Base-by-base conservation (phyloP, 495 filamentous ascomycete species). In the Penicillium odoratum region DNA sequence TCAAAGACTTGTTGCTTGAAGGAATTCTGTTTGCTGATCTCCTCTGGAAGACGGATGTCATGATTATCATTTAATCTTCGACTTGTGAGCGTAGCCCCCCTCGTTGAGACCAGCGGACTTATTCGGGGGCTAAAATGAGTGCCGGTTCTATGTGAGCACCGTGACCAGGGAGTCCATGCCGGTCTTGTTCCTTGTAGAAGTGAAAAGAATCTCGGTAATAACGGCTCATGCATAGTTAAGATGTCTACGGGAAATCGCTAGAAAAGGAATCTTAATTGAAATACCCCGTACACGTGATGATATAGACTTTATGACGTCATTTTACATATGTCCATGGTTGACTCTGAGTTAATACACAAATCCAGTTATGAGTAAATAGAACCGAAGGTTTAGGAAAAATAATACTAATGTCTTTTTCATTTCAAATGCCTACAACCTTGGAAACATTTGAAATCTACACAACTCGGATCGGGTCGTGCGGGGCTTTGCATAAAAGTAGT, bases 1-100 rank as follows among this genome's bases (percentile, higher is more conserved):
- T 64, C 51, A 34, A 67, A 58, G 0, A 67, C 58, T n/a, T 67
- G 45, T 31, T 67, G 58, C 21, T 58, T 56, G 10, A 64, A 64
- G 3, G 43, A 15, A 3, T 18, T 42, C 30, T 48, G 53, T 7
- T 18, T 15, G 16, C 36, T 31, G 7, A 48, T 56, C 3, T 56
- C 53, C 8, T 28, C 40, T 26, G 51, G 29, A 30, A 42, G 15
- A 21, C 15, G 26, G 3, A 47, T 29, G 3, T 34, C 52, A 25
- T 45, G 38, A 3, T 30, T 18, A 21, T n/a, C 29, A 18, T 53
- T 30, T 10, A 42, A 25, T 26, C 33, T 33, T 9, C 15, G 29
- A 4, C 18, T 53, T 4, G 38, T 25, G 10, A 26, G 15, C 1
- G 51, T 30, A 36, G 16, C 28, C 11, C 11, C 13, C 16, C 26